phyloP scores from a whole-genome alignment of 352 stramenopile genomes.

The Phytophthora podocarpi region DNA sequence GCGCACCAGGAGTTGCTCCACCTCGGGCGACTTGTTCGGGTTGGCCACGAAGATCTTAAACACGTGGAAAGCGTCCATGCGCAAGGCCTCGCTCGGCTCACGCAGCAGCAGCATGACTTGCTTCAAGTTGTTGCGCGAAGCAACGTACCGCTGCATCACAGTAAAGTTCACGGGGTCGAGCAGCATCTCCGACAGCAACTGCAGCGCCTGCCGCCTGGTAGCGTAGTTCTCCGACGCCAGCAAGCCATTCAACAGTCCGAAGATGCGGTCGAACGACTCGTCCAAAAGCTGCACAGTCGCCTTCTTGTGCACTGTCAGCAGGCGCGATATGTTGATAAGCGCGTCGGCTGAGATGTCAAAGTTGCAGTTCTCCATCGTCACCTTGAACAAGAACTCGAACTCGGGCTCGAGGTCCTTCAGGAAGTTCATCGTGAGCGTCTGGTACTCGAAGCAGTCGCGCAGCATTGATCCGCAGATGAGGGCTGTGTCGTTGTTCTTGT shows the following conservation, averaged over 20 bases:
- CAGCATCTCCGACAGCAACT: constrained; percentile 76
- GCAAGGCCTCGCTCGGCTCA: constrained; percentile 74
- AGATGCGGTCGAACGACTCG: constrained; percentile 69
- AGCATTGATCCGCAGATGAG: constrained; percentile 84
- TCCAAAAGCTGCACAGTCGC: constrained; percentile 56
- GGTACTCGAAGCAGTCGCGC: constrained; percentile 78
- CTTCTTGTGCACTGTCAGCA: constrained; percentile 72
- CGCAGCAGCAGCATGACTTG: constrained; percentile 78
- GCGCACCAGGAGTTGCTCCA: constrained; percentile 72
- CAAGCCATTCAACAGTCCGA: constrained; percentile 65
- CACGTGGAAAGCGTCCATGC: constrained; percentile 86
- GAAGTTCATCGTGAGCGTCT: constrained; percentile 65
- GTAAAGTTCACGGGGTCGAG: constrained; percentile 77
- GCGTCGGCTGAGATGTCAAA: constrained; percentile 88
- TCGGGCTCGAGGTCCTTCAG: constrained; percentile 61
- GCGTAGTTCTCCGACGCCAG: constrained; percentile 74
- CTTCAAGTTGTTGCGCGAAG: constrained; percentile 73
- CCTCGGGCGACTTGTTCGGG: constrained; percentile 76
- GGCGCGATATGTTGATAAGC: constrained; percentile 77
- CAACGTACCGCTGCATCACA: constrained; percentile 82
- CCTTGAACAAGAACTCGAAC: constrained; percentile 70
- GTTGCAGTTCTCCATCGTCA: constrained; percentile 79
- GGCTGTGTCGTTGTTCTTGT: constrained; percentile 71
- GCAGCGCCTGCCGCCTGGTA: constrained; percentile 72
- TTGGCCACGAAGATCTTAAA: constrained; percentile 92